Evolutionary conservation across 345 rosid genomes (phyloP).

Genomic region (Alliaria petiolata): DNA sequence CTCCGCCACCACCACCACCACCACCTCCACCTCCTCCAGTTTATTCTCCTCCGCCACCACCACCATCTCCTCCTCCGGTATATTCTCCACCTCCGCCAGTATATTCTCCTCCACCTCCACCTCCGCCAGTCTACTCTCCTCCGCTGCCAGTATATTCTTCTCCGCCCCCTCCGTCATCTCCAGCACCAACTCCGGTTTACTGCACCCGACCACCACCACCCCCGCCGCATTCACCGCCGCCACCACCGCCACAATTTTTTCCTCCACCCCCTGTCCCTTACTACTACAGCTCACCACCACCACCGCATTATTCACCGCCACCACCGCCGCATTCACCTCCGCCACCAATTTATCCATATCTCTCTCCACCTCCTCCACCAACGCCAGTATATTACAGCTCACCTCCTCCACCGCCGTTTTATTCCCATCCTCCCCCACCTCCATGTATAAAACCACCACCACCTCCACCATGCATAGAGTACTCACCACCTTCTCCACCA

Average conservation of each 20-base stretch:
- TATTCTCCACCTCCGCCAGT: too few species aligned
- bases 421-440: slow-evolving; percentile 49
- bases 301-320: slow-evolving; percentile 25
- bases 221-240: slow-evolving; percentile 34
- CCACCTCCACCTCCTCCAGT: too few species aligned
- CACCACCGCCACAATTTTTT: slow-evolving; percentile 42
- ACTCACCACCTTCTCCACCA: slow-evolving; percentile 48
- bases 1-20: slow-evolving; percentile 38
- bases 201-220: slow-evolving; percentile 32
- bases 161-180: slow-evolving; percentile 29
- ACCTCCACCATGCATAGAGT: slow-evolving; percentile 25
- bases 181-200: slow-evolving; percentile 30
- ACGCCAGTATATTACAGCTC: slow-evolving; percentile 32
- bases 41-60: slow-evolving; percentile 32
- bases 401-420: slow-evolving; percentile 40
- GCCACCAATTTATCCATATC: slow-evolving; percentile 31
- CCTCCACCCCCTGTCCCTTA: slow-evolving; percentile 35
- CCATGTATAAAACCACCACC: slow-evolving; percentile 64
- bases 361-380: slow-evolving; percentile 35
- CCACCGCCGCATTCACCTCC: slow-evolving; percentile 34
- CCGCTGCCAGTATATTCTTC: slow-evolving; percentile 9
- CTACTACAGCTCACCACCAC: slow-evolving; percentile 41
- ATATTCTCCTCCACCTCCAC: too few species aligned
- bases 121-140: too few species aligned
- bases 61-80: slow-evolving; percentile 34